phyloP scores from a whole-genome alignment of 768 basidiomycete genomes.

The Serendipita sp. region DNA sequence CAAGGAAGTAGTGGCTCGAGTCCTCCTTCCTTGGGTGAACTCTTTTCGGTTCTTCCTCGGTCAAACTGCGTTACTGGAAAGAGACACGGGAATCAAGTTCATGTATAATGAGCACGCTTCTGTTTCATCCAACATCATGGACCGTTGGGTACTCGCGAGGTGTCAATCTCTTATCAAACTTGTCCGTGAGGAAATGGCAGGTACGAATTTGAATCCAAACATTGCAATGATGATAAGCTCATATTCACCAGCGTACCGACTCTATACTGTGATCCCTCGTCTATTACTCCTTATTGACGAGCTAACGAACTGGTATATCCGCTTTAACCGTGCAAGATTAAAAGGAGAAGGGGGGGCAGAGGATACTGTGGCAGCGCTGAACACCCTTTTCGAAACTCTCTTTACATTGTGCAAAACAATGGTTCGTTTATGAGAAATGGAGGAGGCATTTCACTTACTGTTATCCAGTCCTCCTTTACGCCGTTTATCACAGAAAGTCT shows the following conservation, averaged over 20 bases:
- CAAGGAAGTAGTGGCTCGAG: constrained; percentile 89
- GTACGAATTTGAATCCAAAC: constrained; percentile 16
- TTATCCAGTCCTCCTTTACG: constrained; percentile 77
- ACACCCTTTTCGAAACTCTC: constrained; percentile 88
- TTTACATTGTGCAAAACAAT: constrained; percentile 91
- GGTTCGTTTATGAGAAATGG: constrained; percentile 32
- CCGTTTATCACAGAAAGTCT: constrained; percentile 95
- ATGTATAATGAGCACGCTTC: constrained; percentile 75
- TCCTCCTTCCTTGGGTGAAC: constrained; percentile 94
- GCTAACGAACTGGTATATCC: constrained; percentile 98
- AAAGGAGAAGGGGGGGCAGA: constrained; percentile 89
- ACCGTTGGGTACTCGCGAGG: constrained; percentile 94
- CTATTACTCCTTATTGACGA: constrained; percentile 85
- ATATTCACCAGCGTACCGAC: constrained; percentile 45
- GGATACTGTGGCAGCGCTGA: constrained; percentile 75
- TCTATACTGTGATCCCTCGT: constrained; percentile 95
- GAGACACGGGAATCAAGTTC: constrained; percentile 60
- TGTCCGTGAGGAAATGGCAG: constrained; percentile 89
- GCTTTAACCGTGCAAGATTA: constrained; percentile 87
- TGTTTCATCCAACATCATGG: constrained; percentile 86
- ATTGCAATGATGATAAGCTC: not conserved
- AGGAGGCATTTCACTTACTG: not conserved
- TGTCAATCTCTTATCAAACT: constrained; percentile 91
- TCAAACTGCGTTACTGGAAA: constrained; percentile 77
- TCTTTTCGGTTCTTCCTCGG: constrained; percentile 98